Percentiles rank a stretch among this genome's conserved stretches.
These are phyloP conservation scores for Populus hybrid DNA, from an alignment of 441 rosid genomes.

Conservation along the genomic window DNA sequence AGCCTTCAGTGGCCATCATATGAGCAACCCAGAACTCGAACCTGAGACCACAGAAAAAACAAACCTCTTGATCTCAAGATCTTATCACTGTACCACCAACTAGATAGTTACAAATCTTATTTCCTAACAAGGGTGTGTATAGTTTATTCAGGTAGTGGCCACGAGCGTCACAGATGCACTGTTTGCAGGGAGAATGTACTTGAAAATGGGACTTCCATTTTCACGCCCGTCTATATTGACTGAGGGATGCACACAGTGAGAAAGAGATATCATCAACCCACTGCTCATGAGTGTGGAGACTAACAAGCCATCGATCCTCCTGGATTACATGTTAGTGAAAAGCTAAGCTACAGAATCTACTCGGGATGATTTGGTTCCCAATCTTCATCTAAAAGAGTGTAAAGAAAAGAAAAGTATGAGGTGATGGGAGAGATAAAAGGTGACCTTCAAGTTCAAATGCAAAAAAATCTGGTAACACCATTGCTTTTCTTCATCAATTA, in stretches of 20 bases:
- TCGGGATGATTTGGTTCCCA: slow-evolving; percentile 44
- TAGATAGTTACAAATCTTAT: background rate
- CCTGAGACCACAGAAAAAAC: too few relatives aligned
- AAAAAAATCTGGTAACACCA: background rate
- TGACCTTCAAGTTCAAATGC: background rate
- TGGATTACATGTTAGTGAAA: slow-evolving; percentile 47
- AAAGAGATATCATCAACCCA: slow-evolving; percentile 21
- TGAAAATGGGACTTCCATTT: slow-evolving; percentile 30
- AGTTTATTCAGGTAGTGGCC: slow-evolving; percentile 28
- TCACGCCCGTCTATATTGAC: slow-evolving; percentile 55
- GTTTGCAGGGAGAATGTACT: slow-evolving; percentile 3
- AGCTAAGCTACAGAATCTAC: slow-evolving; percentile 45
- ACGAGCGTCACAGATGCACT: slow-evolving; percentile 20
- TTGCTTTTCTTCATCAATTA: background rate
- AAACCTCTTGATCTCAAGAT: too few relatives aligned
- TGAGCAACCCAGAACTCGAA: too few relatives aligned
- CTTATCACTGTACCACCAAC: too few relatives aligned
- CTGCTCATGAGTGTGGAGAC: slow-evolving; percentile 42
- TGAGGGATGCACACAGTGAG: background rate
- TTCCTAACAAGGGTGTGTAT: slow-evolving; percentile 1
- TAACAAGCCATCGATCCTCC: slow-evolving; percentile 26
- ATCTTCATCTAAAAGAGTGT: slow-evolving; percentile 12
- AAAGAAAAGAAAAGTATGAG: background rate
- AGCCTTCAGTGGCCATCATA: too few relatives aligned
- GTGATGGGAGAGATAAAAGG: slow-evolving; percentile 11